Percentiles rank a stretch among this genome's conserved stretches.
Evolutionary conservation across 2,329 filamentous ascomycete genomes (phyloP).

Genomic region (Colletotrichum scovillei): DNA sequence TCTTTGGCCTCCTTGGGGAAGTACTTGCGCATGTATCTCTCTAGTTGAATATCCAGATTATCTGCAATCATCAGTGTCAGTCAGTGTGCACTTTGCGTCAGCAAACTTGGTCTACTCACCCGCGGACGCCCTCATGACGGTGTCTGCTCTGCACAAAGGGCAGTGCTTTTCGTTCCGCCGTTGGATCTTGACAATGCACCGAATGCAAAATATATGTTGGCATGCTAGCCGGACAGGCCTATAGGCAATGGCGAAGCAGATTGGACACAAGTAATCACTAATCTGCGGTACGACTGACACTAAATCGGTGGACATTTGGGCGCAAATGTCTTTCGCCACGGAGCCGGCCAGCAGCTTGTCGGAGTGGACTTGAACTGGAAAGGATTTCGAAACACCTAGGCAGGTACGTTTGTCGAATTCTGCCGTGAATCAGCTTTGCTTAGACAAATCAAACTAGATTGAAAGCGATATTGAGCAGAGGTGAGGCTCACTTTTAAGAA

Average conservation of each 20-base stretch:
- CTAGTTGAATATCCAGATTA: constrained; percentile 76
- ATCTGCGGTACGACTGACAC: constrained; percentile 81
- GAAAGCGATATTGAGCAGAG: not conserved
- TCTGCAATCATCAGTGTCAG: constrained; percentile 51
- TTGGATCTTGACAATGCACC: constrained; percentile 85
- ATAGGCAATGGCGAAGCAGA: constrained; percentile 84
- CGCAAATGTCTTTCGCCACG: constrained; percentile 81
- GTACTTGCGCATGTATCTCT: constrained; percentile 78
- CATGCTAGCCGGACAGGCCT: constrained; percentile 83
- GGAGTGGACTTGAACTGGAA: constrained; percentile 69
- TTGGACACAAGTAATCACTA: constrained; percentile 86
- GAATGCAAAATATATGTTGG: constrained; percentile 83
- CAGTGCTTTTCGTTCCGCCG: constrained; percentile 75
- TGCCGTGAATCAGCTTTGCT: constrained; percentile 46
- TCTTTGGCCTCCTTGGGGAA: constrained; percentile 78
- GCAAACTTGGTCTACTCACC: constrained; percentile 54
- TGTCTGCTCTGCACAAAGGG: constrained; percentile 79
- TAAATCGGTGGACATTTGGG: constrained; percentile 78
- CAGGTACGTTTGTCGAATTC: constrained; percentile 90
- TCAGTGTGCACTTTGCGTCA: not conserved
- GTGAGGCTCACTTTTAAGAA: constrained; percentile 77
- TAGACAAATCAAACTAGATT: not conserved
- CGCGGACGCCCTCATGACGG: constrained; percentile 76
- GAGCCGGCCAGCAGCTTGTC: constrained; percentile 72
- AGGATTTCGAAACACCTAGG: constrained; percentile 73